Conservation (phyloP, 2,329 filamentous ascomycete species). For the Metarhizium anisopliae region DNA sequence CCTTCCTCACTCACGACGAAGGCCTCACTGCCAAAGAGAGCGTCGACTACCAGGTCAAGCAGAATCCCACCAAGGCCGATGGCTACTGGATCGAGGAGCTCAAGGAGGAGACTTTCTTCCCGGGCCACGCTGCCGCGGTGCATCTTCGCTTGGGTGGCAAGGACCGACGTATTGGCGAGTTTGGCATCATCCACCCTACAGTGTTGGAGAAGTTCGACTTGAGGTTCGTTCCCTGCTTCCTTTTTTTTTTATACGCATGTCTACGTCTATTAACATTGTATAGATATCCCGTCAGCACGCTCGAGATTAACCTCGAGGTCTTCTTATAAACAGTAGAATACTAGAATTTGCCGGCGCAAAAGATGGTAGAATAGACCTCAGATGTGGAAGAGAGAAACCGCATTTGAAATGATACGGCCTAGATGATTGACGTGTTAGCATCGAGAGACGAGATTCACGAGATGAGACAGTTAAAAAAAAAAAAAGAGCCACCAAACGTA, state of each 20-base stretch:
- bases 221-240: conserved; percentile 41
- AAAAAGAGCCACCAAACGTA: background rate
- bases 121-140: conserved; percentile 79
- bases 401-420: background rate
- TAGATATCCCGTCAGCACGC: conserved; percentile 81
- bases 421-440: background rate
- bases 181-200: conserved; percentile 87
- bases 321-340: conserved; percentile 59
- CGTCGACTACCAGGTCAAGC: conserved; percentile 42
- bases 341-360: background rate
- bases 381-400: background rate
- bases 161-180: conserved; percentile 71
- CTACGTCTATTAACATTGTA: background rate
- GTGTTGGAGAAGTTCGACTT: conserved; percentile 92
- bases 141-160: conserved; percentile 68
- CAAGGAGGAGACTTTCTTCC: conserved; percentile 84
- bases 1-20: conserved; percentile 71
- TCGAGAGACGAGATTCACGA: conserved; percentile 13
- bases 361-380: background rate
- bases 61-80: conserved; percentile 49
- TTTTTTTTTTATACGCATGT: background rate
- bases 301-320: conserved; percentile 91
- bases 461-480: conserved; percentile 10
- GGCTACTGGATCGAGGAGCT: conserved; percentile 95
- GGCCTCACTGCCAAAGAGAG: conserved; percentile 42